Evolutionary conservation across 495 filamentous ascomycete species (phyloP), one percentile per base, ranked within the genome.

Genomic region (Neurospora sp.): DNA sequence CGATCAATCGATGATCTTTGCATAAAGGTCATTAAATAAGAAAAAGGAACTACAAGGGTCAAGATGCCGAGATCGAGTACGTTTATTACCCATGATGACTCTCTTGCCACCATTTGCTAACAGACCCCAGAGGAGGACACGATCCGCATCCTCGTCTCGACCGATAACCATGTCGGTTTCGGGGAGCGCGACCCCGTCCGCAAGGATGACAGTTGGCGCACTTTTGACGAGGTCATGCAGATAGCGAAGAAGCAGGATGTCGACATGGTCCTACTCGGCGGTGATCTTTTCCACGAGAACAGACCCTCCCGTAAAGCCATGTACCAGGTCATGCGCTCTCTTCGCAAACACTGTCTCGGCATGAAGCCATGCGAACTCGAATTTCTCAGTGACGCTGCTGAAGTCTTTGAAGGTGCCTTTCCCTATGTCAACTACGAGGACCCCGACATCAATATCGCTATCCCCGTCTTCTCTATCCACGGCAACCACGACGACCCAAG

Each of bases 401-500:
- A 97, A 76, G 92, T 91, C 72, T 97, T 99, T 79, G 90, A 92
- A 71, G 89, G 90, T 0, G 90, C 92, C 1, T 94, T 96, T 78
- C 91, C 93, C 54, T 92, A 97, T 81, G 95, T 97, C 79, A 99
- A 99, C 81, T 99, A 98, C 78, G 93, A 98, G 79, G 96, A 99
- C 77, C 89, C 94, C 31, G 94, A 99, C 79, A 97, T 99, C 78
- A 99, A 99, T 76, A 90, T 99, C 74, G 94, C 94, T 14, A 97
- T 98, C 66, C 96, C 96, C 0, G 93, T 99, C 41, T 99, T 99
- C 79, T 97, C 94, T 2, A 99, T 99, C 70, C 96, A 99, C 78
- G 96, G 96, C 39, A 99, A 99, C 79, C 96, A 99, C 83, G 96
- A 99, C 78, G 96, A 99, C 81, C 96, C 96, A 1, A 93, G 93